Conservation (phyloP, 2,329 filamentous ascomycete genomes). For the Aureobasidium sp. region DNA sequence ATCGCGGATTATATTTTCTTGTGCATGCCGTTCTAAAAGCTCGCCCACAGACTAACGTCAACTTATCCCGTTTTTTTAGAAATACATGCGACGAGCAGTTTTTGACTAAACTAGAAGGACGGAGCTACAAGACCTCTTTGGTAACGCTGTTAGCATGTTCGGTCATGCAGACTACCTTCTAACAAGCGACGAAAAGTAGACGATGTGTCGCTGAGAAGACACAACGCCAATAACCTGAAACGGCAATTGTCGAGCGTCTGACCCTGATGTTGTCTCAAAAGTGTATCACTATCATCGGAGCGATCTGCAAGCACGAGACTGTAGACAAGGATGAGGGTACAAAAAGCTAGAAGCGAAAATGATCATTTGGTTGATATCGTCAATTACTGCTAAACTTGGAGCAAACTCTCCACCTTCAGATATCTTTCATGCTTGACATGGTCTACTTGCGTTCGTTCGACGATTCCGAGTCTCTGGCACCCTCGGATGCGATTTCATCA, state of each 20-base stretch:
- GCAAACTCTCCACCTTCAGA: neutral
- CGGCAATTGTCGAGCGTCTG: neutral
- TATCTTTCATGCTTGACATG: neutral
- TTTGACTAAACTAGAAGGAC: too few species aligned
- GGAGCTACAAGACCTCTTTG: neutral
- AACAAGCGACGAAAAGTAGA: neutral
- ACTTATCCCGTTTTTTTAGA: neutral
- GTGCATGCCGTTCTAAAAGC: neutral
- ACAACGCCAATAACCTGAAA: neutral
- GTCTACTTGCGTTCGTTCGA: neutral
- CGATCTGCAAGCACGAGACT: neutral
- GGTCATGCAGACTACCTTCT: neutral
- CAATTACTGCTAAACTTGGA: neutral
- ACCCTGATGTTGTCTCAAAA: neutral
- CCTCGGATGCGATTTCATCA: neutral
- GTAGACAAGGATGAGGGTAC: neutral
- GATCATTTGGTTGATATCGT: neutral
- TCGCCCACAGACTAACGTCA: neutral
- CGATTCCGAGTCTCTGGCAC: neutral
- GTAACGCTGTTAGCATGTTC: too few species aligned
- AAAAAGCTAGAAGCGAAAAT: neutral
- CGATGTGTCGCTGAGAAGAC: neutral
- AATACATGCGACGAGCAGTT: neutral
- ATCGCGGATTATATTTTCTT: neutral
- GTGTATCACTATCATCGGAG: neutral